Evolutionary conservation across 805 yeast species (phyloP).

Genomic region (Cyberlindnera mrakii): DNA sequence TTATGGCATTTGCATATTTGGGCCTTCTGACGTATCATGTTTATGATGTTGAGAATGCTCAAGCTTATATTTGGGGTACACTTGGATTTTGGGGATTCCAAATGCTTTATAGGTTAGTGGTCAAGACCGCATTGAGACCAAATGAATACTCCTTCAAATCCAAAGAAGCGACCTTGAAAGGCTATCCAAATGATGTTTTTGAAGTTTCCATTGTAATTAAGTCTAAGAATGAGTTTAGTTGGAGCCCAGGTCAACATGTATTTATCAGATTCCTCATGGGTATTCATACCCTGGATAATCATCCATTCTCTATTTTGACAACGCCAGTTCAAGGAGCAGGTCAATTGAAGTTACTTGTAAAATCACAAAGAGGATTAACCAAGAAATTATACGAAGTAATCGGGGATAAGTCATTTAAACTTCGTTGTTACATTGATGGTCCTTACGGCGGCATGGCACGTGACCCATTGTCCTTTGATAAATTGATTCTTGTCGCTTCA

Average conservation of each 20-base stretch:
- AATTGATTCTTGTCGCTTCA: constrained; percentile 34
- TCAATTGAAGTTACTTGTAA: constrained; percentile 36
- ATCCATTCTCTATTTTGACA: constrained; percentile 49
- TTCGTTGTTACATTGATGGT: constrained; percentile 42
- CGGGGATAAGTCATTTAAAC: constrained; percentile 22
- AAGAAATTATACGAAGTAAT: constrained; percentile 24
- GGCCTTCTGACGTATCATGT: constrained; percentile 43
- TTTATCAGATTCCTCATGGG: constrained; percentile 40
- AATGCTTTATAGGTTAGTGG: constrained; percentile 37
- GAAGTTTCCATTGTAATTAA: constrained; percentile 28
- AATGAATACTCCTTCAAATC: constrained; percentile 33
- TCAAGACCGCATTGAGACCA: constrained; percentile 42
- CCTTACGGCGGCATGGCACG: constrained; percentile 52
- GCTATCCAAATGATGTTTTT: constrained; percentile 25
- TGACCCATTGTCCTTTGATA: constrained; percentile 38
- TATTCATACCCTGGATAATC: constrained; percentile 40
- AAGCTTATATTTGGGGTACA: constrained; percentile 43
- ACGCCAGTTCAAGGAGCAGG: constrained; percentile 22
- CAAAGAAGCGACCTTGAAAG: constrained; percentile 27
- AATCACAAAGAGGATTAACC: constrained; percentile 44
- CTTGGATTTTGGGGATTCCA: constrained; percentile 47
- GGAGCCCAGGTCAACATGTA: constrained; percentile 54
- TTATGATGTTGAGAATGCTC: constrained; percentile 27
- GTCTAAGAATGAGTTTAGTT: constrained; percentile 27
- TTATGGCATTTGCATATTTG: constrained; percentile 41